Evolutionary conservation across 1,284 basidiomycete species (phyloP).

Genomic region (Tetrapyrgos nigripes): DNA sequence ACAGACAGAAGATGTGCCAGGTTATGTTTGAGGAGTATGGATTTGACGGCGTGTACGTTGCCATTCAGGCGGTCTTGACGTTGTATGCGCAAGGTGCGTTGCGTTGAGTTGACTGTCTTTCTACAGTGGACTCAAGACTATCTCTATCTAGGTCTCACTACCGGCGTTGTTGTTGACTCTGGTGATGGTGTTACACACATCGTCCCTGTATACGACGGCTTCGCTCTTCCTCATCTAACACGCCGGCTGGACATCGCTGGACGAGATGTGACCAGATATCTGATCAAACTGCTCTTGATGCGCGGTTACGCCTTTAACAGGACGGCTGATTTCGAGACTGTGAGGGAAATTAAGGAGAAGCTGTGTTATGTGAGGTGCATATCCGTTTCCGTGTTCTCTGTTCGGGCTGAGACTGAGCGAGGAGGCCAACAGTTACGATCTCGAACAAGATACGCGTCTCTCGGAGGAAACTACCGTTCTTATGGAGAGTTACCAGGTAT

Average conservation of each 20-base stretch:
- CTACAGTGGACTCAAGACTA: constrained; percentile 1
- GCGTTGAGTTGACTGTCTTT: neutral
- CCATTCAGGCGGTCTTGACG: constrained; percentile 98
- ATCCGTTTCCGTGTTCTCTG: neutral
- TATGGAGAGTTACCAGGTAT: constrained; percentile 94
- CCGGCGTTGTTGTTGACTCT: constrained; percentile 98
- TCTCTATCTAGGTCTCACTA: constrained; percentile 82
- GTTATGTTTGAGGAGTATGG: constrained; percentile 99
- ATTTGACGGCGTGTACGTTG: constrained; percentile 95
- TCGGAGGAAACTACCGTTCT: constrained; percentile 97
- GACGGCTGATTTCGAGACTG: constrained; percentile 99
- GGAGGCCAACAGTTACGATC: constrained; percentile 76
- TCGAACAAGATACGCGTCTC: constrained; percentile 93
- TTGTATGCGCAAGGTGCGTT: constrained; percentile 94
- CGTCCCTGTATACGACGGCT: constrained; percentile 98
- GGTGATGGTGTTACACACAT: constrained; percentile 99
- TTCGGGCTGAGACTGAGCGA: neutral
- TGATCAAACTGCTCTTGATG: constrained; percentile 98
- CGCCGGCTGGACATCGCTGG: constrained; percentile 96
- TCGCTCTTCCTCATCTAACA: constrained; percentile 93
- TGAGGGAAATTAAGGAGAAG: constrained; percentile 98
- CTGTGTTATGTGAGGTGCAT: constrained; percentile 92
- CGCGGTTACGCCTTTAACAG: constrained; percentile 99
- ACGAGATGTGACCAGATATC: constrained; percentile 96
- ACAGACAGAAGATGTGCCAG: constrained; percentile 94